These are phyloP conservation scores for Sporothrix curviconia DNA, from an alignment of 2,329 filamentous ascomycete species.

Conservation along the genomic window DNA sequence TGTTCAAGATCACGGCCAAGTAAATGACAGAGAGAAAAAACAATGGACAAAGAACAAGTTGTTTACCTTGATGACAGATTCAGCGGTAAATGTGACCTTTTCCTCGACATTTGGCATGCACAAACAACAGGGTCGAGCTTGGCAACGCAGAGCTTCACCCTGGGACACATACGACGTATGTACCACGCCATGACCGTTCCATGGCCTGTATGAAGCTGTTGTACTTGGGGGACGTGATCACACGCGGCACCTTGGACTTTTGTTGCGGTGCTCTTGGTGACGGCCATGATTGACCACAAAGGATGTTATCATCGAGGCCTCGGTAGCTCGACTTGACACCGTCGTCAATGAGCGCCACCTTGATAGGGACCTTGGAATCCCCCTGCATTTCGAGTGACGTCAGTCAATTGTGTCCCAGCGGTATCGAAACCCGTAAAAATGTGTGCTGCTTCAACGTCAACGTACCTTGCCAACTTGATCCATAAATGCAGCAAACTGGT, in stretches of 20 bases:
- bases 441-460: not conserved
- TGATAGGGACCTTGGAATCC: not conserved
- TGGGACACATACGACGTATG: constrained; percentile 5
- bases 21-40: too few relatives aligned
- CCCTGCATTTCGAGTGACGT: not conserved
- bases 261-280: not conserved
- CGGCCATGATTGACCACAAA: constrained; percentile 4
- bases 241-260: not conserved
- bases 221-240: constrained; percentile 2
- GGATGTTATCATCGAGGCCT: constrained; percentile 1
- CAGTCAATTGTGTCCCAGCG: not conserved
- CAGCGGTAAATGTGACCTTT: not conserved
- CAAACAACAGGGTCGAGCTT: constrained; percentile 2
- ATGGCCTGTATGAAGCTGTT: constrained; percentile 1
- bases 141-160: not conserved
- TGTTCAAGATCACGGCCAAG: too few relatives aligned
- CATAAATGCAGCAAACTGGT: constrained; percentile 3
- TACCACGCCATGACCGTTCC: constrained; percentile 7
- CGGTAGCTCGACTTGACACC: constrained; percentile 7
- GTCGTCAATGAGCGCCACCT: constrained; percentile 3
- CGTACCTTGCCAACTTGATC: constrained; percentile 1
- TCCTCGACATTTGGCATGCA: not conserved
- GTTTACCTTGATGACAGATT: not conserved
- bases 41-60: not conserved
- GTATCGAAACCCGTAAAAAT: not conserved